phyloP scores from a whole-genome alignment of 257 asterid genomes.

The Jasminum sambac region DNA sequence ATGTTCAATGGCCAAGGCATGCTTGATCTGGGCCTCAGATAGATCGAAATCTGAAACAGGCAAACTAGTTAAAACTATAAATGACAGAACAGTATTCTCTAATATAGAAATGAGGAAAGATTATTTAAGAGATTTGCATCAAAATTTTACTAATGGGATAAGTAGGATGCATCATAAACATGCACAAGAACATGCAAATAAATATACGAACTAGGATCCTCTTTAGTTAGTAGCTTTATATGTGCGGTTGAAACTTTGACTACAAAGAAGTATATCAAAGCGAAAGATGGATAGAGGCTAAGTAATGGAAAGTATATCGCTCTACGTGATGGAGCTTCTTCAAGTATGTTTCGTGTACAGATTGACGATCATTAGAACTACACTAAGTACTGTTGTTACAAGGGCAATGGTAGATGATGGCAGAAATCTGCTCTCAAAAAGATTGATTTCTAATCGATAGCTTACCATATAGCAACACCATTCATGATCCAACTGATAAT shows the following conservation, averaged over 20 bases:
- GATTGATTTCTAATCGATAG: background rate
- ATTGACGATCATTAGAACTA: background rate
- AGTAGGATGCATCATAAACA: background rate
- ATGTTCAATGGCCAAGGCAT: slow-evolving; percentile 72
- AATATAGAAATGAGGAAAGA: background rate
- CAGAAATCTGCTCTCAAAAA: background rate
- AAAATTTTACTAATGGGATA: background rate
- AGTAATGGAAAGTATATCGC: background rate
- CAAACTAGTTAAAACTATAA: slow-evolving; percentile 22
- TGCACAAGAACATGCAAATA: background rate
- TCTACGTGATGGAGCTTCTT: background rate
- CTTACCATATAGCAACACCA: background rate
- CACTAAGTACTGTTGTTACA: background rate
- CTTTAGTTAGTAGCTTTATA: too few species aligned
- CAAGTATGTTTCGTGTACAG: background rate
- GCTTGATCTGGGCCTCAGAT: slow-evolving; percentile 78
- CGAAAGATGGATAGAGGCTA: too few species aligned
- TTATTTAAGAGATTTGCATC: background rate
- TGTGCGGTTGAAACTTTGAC: too few species aligned
- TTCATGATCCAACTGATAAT: background rate
- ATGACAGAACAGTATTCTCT: slow-evolving; percentile 11
- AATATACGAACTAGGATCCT: background rate
- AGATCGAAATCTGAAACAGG: slow-evolving; percentile 68
- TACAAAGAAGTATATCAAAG: too few species aligned
- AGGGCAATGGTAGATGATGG: background rate